Conservation (phyloP, 768 basidiomycete genomes). For the Sporobolomyces pararoseus region DNA sequence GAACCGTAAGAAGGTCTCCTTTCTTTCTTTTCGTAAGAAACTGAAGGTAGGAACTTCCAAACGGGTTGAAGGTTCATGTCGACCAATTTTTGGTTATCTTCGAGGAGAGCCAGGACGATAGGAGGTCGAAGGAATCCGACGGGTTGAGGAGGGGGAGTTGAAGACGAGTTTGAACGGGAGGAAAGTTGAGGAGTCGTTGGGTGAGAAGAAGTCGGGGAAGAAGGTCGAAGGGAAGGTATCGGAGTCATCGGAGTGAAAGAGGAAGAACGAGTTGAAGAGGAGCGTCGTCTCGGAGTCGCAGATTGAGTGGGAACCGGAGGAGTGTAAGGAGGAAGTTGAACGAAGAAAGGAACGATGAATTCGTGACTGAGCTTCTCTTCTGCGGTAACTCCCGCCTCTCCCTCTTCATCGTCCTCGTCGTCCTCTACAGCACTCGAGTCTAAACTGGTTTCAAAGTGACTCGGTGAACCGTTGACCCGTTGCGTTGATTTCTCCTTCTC, state of each 20-base stretch:
- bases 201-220: conserved; percentile 7
- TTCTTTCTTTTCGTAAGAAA: conserved; percentile 11
- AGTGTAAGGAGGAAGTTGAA: conserved; percentile 17
- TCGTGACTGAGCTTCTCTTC: conserved; percentile 9
- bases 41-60: conserved; percentile 55
- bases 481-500: not conserved
- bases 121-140: conserved; percentile 53
- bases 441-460: not conserved
- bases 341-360: conserved; percentile 43
- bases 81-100: conserved; percentile 49
- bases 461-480: not conserved
- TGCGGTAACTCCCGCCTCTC: no score
- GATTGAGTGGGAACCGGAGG: not conserved
- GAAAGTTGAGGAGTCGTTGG: not conserved
- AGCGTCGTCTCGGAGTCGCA: not conserved
- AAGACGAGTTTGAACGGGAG: not conserved
- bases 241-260: conserved; percentile 16
- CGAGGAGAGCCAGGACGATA: conserved; percentile 46
- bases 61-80: conserved; percentile 52
- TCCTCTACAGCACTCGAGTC: conserved; percentile 7
- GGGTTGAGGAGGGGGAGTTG: conserved; percentile 51
- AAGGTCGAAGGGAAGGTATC: conserved; percentile 3
- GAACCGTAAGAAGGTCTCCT: conserved; percentile 18
- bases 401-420: conserved; percentile 34
- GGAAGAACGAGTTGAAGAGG: conserved; percentile 1